phyloP scores from a whole-genome alignment of 75 land plant genomes.

The Pseudotsuga menziesii region DNA sequence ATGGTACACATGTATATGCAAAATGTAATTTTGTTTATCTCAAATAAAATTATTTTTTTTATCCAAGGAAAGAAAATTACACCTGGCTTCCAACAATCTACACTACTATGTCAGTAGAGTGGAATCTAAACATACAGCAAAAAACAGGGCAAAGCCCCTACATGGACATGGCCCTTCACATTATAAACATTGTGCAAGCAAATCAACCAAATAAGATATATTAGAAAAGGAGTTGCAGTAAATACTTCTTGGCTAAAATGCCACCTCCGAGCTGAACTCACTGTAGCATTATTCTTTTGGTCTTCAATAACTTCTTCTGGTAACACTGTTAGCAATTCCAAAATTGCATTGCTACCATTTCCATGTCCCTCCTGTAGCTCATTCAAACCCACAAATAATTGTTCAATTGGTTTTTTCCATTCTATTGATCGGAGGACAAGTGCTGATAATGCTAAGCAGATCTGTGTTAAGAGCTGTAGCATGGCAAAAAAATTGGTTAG shows the following conservation, averaged over 20 bases:
- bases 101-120: background rate
- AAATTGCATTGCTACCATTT: constrained; percentile 67
- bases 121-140: background rate
- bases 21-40: too few species aligned
- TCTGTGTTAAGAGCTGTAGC: constrained; percentile 89
- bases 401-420: constrained; percentile 73
- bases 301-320: constrained; percentile 91
- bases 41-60: too few species aligned
- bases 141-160: background rate
- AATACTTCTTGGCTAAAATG: constrained; percentile 82
- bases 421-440: constrained; percentile 78
- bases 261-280: constrained; percentile 55
- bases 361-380: constrained; percentile 67
- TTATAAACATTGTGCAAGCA: constrained; percentile 3
- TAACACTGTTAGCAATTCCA: constrained; percentile 91
- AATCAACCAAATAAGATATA: background rate
- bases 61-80: too few species aligned
- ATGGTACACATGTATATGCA: too few species aligned
- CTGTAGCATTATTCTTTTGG: constrained; percentile 30
- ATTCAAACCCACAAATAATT: constrained; percentile 71
- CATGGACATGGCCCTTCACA: background rate
- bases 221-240: background rate
- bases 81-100: too few species aligned
- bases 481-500: background rate
- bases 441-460: constrained; percentile 91